A percentile compares a stretch with the other conserved stretches of the same genome.
Evolutionary conservation across 2,329 filamentous ascomycete species (phyloP).

Genomic region (Paraconiothyrium brasiliense): DNA sequence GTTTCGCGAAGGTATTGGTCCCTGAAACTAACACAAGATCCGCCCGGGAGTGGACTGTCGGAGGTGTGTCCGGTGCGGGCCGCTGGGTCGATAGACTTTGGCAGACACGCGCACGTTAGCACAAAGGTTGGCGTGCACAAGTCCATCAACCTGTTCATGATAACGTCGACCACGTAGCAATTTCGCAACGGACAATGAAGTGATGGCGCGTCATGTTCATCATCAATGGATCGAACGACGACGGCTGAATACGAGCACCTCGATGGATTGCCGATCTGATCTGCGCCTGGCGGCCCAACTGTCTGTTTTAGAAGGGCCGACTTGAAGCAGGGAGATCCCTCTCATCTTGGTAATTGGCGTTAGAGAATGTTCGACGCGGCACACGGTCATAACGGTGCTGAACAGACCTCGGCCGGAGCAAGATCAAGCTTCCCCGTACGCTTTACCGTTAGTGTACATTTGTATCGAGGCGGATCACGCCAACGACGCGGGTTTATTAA

Average conservation of each 20-base stretch:
- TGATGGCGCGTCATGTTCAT: not conserved
- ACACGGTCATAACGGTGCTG: not conserved
- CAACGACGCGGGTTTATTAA: not conserved
- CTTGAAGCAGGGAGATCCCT: conserved; percentile 1
- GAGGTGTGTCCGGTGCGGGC: conserved; percentile 31
- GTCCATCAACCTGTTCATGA: not conserved
- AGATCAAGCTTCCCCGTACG: not conserved
- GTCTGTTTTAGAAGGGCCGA: conserved; percentile 6
- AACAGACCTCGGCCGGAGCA: conserved; percentile 1
- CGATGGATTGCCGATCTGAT: not conserved
- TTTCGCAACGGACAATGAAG: not conserved
- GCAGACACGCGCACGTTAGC: not conserved
- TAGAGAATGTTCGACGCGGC: not conserved
- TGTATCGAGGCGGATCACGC: not conserved
- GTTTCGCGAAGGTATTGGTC: conserved; percentile 7
- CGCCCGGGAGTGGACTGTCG: conserved; percentile 16
- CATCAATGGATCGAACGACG: not conserved
- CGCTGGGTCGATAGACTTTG: conserved; percentile 17
- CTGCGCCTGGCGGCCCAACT: conserved; percentile 6
- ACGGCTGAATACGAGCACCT: not conserved
- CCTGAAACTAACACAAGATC: not conserved
- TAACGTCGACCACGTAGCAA: not conserved
- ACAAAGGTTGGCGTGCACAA: not conserved
- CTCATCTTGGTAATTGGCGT: not conserved
- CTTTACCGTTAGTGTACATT: not conserved